Base-by-base conservation (phyloP, 345 rosid species). In the Pugionium cornutum region DNA sequence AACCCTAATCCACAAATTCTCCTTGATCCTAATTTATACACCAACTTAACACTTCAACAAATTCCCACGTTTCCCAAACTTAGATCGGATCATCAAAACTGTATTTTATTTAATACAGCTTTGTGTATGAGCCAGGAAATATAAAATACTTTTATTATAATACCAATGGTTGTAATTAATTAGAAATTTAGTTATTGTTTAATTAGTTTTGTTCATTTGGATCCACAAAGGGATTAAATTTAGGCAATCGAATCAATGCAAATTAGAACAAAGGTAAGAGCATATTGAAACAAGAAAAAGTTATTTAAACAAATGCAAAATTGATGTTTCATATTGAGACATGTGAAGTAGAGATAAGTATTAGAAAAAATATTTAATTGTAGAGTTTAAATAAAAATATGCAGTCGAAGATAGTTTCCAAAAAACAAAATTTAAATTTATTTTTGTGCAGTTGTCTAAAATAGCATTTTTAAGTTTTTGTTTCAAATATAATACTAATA, bases 41-140 rank as follows among this genome's bases (percentile, higher is more conserved):
- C 54, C 58, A 18, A 37, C 63, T 50, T 50, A 65, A 64, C 18
- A 18, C 11, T 51, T 66, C 55, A 50, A 65, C 66, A 64, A 72
- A 57, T 26, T 49, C 41, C 54, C 49, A 72, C 76, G 58, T 72
- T 72, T 72, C 66, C 61, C 54, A 32, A 72, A 72, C 76, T 72
- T 58, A 58, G 76, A 72, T 65, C 61, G 42, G 66, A 65, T 58
- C 70, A 50, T 41, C 59, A 50, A 64, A 65, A 57, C n/a, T 50
- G 1, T 34, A 3, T 34, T 37, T 0, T 37, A 37, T 37, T 0
- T 37, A 37, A 37, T 18, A 18, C 18, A 18, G 18, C 0, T 7
- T 49, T 32, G 43, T 58, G 33, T 59, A 61, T 53, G 48, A 53
- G 31, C 55, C 67, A 62, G 5, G 29, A 62, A 27, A 70, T 34